phyloP scores from a whole-genome alignment of 192 early-diverging fungal species.

The Coemansia sp. region DNA sequence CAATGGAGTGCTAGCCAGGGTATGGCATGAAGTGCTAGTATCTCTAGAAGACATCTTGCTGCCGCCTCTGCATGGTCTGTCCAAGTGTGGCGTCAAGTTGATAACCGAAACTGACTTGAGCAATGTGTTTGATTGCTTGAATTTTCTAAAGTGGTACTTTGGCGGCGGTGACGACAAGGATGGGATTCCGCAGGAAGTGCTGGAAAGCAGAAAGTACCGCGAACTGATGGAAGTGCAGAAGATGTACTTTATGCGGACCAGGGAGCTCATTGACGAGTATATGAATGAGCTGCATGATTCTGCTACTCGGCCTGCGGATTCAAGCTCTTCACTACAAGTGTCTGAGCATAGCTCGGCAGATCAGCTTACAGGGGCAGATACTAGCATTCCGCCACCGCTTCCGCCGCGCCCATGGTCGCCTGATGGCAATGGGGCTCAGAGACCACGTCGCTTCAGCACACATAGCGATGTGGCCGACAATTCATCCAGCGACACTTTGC shows the following conservation, averaged over 20 bases:
- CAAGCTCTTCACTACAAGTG: not conserved
- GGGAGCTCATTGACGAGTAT: slow-evolving; percentile 65
- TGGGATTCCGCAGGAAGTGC: slow-evolving; percentile 58
- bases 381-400: not conserved
- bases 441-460: slow-evolving; percentile 11
- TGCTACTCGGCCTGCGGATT: slow-evolving; percentile 4
- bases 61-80: slow-evolving; percentile 63
- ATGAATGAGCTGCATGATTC: slow-evolving; percentile 45
- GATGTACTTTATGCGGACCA: slow-evolving; percentile 66
- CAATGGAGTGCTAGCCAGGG: slow-evolving; percentile 60
- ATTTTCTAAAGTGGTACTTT: slow-evolving; percentile 71
- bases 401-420: slow-evolving; percentile 9
- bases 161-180: slow-evolving; percentile 70
- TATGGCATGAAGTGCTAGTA: slow-evolving; percentile 71
- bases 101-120: slow-evolving; percentile 64
- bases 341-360: too few species aligned
- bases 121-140: slow-evolving; percentile 68
- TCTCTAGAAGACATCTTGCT: slow-evolving; percentile 67
- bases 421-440: not conserved
- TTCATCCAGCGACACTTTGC: slow-evolving; percentile 38
- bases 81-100: slow-evolving; percentile 58
- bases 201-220: slow-evolving; percentile 65
- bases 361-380: not conserved
- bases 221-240: slow-evolving; percentile 62
- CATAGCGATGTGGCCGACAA: slow-evolving; percentile 11